Percentiles rank a stretch among this genome's conserved stretches.
phyloP scores from a whole-genome alignment of 768 basidiomycete genomes.

The Serendipita sp. region DNA sequence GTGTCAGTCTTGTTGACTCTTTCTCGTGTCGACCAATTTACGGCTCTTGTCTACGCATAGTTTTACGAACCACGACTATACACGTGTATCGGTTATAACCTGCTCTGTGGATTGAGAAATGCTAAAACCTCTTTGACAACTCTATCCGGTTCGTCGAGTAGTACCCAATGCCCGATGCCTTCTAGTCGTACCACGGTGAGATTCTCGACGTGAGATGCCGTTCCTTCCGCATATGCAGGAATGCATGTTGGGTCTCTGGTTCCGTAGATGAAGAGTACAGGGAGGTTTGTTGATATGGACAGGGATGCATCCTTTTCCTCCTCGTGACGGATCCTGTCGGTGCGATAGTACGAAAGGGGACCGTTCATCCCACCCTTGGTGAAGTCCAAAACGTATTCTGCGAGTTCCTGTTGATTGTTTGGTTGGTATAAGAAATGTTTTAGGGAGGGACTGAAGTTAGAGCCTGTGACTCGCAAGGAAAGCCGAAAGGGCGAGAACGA shows the following conservation, averaged over 20 bases:
- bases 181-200: conserved; percentile 38
- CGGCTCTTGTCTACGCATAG: too few relatives aligned
- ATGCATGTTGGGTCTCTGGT: conserved; percentile 36
- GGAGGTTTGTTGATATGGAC: conserved; percentile 20
- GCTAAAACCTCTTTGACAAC: conserved; percentile 32
- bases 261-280: conserved; percentile 47
- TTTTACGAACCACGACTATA: too few relatives aligned
- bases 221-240: conserved; percentile 25
- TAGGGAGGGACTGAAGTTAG: too few relatives aligned
- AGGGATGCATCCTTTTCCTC: conserved; percentile 30
- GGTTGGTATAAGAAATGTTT: background rate
- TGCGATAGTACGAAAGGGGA: conserved; percentile 67
- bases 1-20: too few relatives aligned
- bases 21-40: too few relatives aligned
- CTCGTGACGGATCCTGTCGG: conserved; percentile 39
- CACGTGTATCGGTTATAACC: too few relatives aligned
- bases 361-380: conserved; percentile 41
- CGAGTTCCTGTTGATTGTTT: conserved; percentile 31
- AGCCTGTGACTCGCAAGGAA: too few relatives aligned
- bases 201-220: conserved; percentile 33
- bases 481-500: background rate
- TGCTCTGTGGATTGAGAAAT: conserved; percentile 13
- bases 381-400: conserved; percentile 34
- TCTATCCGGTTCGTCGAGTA: conserved; percentile 43
- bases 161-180: conserved; percentile 51